Conservation (phyloP, 208 protist genomes). For the Balamuthia mandrillaris region DNA sequence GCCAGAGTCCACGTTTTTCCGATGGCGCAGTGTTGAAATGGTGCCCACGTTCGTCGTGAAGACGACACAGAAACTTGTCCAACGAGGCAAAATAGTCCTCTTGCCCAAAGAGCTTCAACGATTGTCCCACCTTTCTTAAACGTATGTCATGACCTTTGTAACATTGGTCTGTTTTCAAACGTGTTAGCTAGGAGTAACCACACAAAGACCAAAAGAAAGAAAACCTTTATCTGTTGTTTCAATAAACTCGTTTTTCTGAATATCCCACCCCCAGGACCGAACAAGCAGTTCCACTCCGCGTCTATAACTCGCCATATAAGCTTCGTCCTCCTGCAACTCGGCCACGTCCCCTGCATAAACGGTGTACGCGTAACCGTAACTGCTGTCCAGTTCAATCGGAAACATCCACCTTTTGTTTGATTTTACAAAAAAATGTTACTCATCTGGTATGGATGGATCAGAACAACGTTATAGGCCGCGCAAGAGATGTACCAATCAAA, state of each 20-base stretch:
- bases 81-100: not conserved
- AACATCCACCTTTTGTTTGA: conserved; percentile 9
- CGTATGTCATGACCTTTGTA: not conserved
- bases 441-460: not conserved
- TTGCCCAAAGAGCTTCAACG: not conserved
- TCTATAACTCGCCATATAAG: not conserved
- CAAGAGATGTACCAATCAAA: not conserved
- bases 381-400: conserved; percentile 19
- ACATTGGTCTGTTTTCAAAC: not conserved
- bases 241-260: not conserved
- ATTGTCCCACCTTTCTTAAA: conserved; percentile 17
- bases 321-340: not conserved
- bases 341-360: not conserved
- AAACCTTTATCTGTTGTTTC: not conserved
- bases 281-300: not conserved
- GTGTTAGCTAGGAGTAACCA: not conserved
- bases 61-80: not conserved
- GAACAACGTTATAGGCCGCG: not conserved
- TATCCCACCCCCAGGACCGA: conserved; percentile 4
- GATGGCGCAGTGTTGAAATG: not conserved
- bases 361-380: not conserved
- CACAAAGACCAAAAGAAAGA: not conserved
- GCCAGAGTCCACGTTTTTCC: not conserved
- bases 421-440: not conserved
- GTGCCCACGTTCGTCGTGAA: not conserved